A percentile compares a stretch with the other conserved stretches of the same genome.
phyloP scores from a whole-genome alignment of 1,284 basidiomycete genomes.

The Rhodotorula sp. region DNA sequence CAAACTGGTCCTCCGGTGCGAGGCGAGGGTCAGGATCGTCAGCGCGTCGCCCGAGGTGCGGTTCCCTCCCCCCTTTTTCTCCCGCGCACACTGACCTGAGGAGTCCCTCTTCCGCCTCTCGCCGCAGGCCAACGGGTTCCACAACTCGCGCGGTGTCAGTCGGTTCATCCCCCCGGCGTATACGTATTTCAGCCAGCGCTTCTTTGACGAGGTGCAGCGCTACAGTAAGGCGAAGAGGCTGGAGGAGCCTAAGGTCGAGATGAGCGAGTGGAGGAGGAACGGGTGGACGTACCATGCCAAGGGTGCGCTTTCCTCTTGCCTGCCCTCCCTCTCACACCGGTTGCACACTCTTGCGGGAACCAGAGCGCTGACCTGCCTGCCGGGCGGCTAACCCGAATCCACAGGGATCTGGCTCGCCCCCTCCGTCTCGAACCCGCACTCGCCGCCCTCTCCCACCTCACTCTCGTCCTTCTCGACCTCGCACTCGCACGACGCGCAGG shows the following conservation, averaged over 20 bases:
- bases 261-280: conserved; percentile 83
- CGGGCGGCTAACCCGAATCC: neutral
- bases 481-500: conserved; percentile 51
- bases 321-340: conserved; percentile 4
- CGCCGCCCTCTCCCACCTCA: conserved; percentile 19
- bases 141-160: conserved; percentile 81
- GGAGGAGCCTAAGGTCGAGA: conserved; percentile 57
- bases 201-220: conserved; percentile 31
- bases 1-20: conserved; percentile 64
- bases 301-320: conserved; percentile 60
- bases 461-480: conserved; percentile 40
- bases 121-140: conserved; percentile 89
- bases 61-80: conserved; percentile 4
- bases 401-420: conserved; percentile 83
- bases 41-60: conserved; percentile 82
- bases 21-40: conserved; percentile 69
- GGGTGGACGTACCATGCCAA: conserved; percentile 99
- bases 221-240: conserved; percentile 34
- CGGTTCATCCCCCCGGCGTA: conserved; percentile 94
- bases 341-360: too few relatives aligned
- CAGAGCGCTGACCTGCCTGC: conserved; percentile 5
- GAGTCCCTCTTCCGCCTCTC: too few relatives aligned
- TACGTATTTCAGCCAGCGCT: conserved; percentile 77
- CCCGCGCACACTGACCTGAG: neutral
- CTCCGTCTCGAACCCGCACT: conserved; percentile 19